A percentile compares a stretch with the other conserved stretches of the same genome.
Conservation (phyloP, 768 basidiomycete species). For the Kwoniella dejecticola region DNA sequence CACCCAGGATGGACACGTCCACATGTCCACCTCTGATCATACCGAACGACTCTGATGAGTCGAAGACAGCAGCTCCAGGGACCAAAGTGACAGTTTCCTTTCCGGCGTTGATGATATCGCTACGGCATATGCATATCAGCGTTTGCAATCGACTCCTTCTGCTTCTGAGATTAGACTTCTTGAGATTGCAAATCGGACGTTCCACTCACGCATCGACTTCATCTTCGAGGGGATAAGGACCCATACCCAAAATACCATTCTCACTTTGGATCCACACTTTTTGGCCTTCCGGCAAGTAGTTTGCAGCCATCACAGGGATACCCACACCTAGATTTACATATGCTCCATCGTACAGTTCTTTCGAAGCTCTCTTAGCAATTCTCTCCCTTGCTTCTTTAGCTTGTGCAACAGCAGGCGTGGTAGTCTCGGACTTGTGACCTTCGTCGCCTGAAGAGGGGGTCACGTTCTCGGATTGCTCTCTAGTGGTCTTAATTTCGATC, state of each 20-base stretch:
- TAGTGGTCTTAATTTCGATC: slow-evolving; percentile 49
- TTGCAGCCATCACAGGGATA: slow-evolving; percentile 57
- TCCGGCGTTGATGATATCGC: slow-evolving; percentile 54
- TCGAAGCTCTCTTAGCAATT: slow-evolving; percentile 50
- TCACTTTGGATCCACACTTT: slow-evolving; percentile 58
- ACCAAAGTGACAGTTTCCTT: slow-evolving; percentile 70
- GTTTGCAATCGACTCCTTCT: too few species aligned
- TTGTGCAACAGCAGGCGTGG: slow-evolving; percentile 3
- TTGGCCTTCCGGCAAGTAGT: slow-evolving; percentile 55
- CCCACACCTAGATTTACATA: slow-evolving; percentile 58
- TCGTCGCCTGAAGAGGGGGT: slow-evolving; percentile 19
- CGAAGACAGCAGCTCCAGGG: slow-evolving; percentile 88
- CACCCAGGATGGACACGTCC: slow-evolving; percentile 85
- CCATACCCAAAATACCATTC: slow-evolving; percentile 58
- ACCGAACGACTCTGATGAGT: slow-evolving; percentile 89
- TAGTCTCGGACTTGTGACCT: slow-evolving; percentile 2
- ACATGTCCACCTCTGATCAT: slow-evolving; percentile 98
- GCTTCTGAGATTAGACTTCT: too few species aligned
- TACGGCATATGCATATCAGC: slow-evolving; percentile 6
- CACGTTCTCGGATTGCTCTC: slow-evolving; percentile 29
- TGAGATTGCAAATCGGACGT: not conserved
- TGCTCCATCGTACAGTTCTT: slow-evolving; percentile 52
- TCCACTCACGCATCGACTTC: slow-evolving; percentile 54
- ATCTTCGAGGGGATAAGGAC: slow-evolving; percentile 56
- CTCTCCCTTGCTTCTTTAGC: slow-evolving; percentile 22